A percentile compares a stretch with the other conserved stretches of the same genome.
Evolutionary conservation across 208 protist genomes (phyloP).

Genomic region (Phytomonas francai): DNA sequence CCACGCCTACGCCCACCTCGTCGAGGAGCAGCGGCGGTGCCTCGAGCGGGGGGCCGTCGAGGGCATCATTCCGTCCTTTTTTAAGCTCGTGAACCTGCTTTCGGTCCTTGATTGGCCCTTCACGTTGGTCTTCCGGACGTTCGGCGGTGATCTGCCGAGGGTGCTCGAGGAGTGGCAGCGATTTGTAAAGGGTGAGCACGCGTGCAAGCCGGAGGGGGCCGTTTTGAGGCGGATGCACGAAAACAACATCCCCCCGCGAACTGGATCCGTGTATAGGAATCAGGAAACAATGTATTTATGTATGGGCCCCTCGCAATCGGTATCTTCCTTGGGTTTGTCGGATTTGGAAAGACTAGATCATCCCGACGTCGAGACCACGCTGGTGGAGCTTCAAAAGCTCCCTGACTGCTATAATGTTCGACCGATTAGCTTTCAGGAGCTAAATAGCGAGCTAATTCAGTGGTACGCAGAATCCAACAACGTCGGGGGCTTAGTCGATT

Average conservation of each 20-base stretch:
- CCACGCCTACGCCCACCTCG: conserved; percentile 41
- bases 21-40: conserved; percentile 58
- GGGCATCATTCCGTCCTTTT: conserved; percentile 81
- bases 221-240: conserved; percentile 37
- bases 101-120: conserved; percentile 75
- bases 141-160: conserved; percentile 66
- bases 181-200: conserved; percentile 67
- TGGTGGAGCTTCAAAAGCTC: conserved; percentile 21
- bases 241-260: conserved; percentile 29
- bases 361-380: neutral
- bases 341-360: neutral
- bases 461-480: conserved; percentile 47
- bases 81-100: conserved; percentile 70
- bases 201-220: conserved; percentile 44
- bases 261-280: conserved; percentile 62
- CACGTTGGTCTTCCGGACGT: conserved; percentile 85
- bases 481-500: conserved; percentile 80
- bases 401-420: conserved; percentile 34
- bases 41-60: conserved; percentile 29
- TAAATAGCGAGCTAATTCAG: conserved; percentile 42
- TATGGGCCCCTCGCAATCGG: conserved; percentile 47
- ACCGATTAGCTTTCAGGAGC: conserved; percentile 35
- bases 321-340: conserved; percentile 15
- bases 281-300: conserved; percentile 59
- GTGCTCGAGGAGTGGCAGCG: conserved; percentile 73